A percentile compares a stretch with the other conserved stretches of the same genome.
Conservation (phyloP, 2,329 filamentous ascomycete genomes). For the Alternaria brassicicola region DNA sequence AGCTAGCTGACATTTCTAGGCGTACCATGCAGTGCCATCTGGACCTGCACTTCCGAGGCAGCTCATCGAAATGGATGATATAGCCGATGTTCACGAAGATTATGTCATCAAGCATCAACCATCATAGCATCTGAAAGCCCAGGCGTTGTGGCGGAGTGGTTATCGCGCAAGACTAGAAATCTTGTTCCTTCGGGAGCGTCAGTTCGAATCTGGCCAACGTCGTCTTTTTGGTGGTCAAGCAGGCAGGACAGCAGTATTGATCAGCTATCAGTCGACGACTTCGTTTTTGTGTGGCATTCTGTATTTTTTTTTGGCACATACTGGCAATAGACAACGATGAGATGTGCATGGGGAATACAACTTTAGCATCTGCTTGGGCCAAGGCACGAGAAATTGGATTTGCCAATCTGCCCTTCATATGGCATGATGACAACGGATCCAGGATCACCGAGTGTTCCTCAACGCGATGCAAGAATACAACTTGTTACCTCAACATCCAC, state of each 20-base stretch:
- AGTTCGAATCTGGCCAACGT: slow-evolving; percentile 21
- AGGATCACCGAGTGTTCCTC: not conserved
- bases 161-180: slow-evolving; percentile 21
- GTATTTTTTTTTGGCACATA: not conserved
- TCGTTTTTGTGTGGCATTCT: not conserved
- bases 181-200: slow-evolving; percentile 20
- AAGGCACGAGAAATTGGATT: not conserved
- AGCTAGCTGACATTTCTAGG: too few species aligned
- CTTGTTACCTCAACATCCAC: not conserved
- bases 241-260: not conserved
- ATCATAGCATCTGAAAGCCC: not conserved
- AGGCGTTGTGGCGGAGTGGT: slow-evolving; percentile 11
- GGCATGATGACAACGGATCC: not conserved
- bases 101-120: not conserved
- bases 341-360: too few species aligned
- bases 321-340: too few species aligned
- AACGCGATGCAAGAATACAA: not conserved
- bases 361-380: not conserved
- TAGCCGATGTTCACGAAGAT: too few species aligned
- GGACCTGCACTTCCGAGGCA: too few species aligned
- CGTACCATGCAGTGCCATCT: too few species aligned
- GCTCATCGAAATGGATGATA: too few species aligned
- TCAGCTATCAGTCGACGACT: too few species aligned
- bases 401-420: not conserved
- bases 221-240: not conserved